Base-by-base conservation (phyloP, 2,329 filamentous ascomycete species). In the Clarireedia hainanense region DNA sequence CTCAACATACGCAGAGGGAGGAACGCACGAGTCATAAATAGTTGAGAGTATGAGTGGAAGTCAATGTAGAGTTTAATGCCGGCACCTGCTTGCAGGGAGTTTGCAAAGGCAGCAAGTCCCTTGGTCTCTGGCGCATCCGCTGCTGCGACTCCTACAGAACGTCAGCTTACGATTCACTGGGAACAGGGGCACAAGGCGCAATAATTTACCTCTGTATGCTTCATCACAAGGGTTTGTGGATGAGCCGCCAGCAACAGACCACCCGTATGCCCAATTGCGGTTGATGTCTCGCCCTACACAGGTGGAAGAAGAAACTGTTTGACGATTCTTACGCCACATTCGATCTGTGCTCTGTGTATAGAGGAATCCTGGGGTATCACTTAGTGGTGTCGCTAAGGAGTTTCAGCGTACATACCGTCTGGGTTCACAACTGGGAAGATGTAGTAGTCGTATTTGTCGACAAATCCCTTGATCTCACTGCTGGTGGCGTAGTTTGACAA, bases 401-500 rank as follows among this genome's bases (percentile, higher is more conserved):
- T 43, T 12, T 10, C 2, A 0, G 6, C n/a, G 47, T 12, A 48
- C 71, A 63, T 65, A 78, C 77, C 80, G 55, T 84, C 81, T 0
- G 80, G 80, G 64, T 85, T 85, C 15, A 82, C 80, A 24, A 84
- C 70, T 3, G 82, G 81, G 58, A 85, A 75, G 61, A 87, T 76
- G 67, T 84, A 85, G 61, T 84, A 84, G 69, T 88, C 85, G 65
- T 83, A 85, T 55, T 74, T 79, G 68, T 85, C 75, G 24, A 86
- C 73, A 52, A 80, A 75, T 1, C 68, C 65, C 40, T 68, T 72
- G 40, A 76, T 68, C 4, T 69, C 66, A 1, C 69, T 61, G n/a
- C 69, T 61, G 17, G 68, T 67, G 34, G 64, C 65, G 62, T 80
- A 80, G 50, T 74, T 72, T 37, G 70, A 70, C 17, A 82, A 68